Percentiles rank a stretch among this genome's conserved stretches.
phyloP scores from a whole-genome alignment of 345 rosid species.

The Eucalyptus viminalis region DNA sequence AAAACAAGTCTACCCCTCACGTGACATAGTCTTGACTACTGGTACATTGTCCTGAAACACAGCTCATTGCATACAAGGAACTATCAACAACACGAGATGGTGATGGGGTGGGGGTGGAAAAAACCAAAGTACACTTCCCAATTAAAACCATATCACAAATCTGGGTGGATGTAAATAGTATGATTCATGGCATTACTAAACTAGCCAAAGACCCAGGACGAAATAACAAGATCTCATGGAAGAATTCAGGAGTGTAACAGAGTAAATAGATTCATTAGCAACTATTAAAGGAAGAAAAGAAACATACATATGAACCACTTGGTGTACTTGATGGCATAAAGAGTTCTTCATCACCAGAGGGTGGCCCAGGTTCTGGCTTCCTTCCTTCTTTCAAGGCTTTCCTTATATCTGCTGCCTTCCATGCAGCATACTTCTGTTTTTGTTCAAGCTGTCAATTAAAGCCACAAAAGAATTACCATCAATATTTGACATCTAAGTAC shows the following conservation, averaged over 20 bases:
- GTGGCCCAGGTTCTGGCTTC: conserved; percentile 85
- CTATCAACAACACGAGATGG: not conserved
- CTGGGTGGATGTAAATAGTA: not conserved
- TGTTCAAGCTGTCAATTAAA: conserved; percentile 47
- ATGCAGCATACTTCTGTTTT: conserved; percentile 92
- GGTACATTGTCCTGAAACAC: not conserved
- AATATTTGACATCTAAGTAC: not conserved
- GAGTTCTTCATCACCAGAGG: conserved; percentile 53
- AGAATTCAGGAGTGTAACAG: not conserved
- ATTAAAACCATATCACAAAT: not conserved
- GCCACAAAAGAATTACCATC: not conserved
- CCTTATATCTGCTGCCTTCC: conserved; percentile 97
- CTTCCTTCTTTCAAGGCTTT: conserved; percentile 95
- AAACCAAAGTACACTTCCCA: not conserved
- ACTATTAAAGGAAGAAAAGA: not conserved
- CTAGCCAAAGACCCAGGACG: not conserved
- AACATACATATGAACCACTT: conserved; percentile 34
- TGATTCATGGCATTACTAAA: not conserved
- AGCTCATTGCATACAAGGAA: not conserved
- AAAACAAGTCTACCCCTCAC: not conserved
- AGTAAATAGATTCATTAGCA: not conserved
- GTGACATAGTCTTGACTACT: not conserved
- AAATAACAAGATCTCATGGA: not conserved
- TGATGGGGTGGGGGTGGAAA: not conserved
- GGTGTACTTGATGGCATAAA: conserved; percentile 30